A percentile compares a stretch with the other conserved stretches of the same genome.
phyloP scores from a whole-genome alignment of 371 early-diverging fungal species.

The Haplosporangium sp. region DNA sequence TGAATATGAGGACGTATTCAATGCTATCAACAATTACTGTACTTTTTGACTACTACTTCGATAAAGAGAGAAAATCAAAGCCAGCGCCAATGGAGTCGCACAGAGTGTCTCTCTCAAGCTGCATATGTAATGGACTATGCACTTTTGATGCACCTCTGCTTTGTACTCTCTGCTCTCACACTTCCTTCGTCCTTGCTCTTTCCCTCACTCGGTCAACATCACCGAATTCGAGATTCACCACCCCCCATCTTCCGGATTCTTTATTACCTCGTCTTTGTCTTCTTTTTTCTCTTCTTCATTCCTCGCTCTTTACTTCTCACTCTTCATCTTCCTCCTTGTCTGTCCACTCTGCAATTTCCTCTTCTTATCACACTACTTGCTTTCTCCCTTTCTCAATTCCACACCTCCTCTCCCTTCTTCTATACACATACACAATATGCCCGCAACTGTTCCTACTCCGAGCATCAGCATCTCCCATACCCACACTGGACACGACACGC shows the following conservation, averaged over 20 bases:
- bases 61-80: too few relatives aligned
- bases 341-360: not conserved
- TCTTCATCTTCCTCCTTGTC: not conserved
- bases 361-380: constrained; percentile 1
- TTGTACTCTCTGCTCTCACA: too few relatives aligned
- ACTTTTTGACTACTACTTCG: too few relatives aligned
- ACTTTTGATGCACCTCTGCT: too few relatives aligned
- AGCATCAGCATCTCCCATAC: constrained; percentile 39
- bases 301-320: not conserved
- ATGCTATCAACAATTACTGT: too few relatives aligned
- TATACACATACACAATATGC: constrained; percentile 27
- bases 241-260: not conserved
- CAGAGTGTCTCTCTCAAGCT: too few relatives aligned
- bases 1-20: too few relatives aligned
- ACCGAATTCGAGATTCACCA: too few relatives aligned
- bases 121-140: too few relatives aligned
- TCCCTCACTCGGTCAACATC: too few relatives aligned
- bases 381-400: constrained; percentile 1
- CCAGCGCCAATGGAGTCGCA: too few relatives aligned
- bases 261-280: not conserved
- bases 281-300: not conserved
- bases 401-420: not conserved
- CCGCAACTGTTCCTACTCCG: constrained; percentile 31
- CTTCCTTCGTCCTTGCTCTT: too few relatives aligned
- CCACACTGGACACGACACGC: constrained; percentile 7